Percentiles rank a stretch among this genome's conserved stretches.
Conservation (phyloP, 345 rosid genomes). For the rapeseed (Brassica napus) region DNA sequence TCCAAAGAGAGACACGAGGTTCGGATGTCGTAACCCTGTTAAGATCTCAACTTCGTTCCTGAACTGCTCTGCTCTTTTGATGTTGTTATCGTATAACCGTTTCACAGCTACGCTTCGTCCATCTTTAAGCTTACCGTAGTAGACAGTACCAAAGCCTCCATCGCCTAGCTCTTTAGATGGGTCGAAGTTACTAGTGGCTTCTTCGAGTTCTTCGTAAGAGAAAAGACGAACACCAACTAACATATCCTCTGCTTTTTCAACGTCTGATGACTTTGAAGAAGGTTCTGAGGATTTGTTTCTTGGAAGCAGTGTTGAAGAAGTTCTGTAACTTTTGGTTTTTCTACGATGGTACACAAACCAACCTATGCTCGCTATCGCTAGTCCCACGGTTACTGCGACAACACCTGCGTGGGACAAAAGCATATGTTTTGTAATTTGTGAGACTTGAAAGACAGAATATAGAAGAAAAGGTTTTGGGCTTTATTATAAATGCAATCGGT, state of each 20-base stretch:
- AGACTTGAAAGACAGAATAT: background rate
- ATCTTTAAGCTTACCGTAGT: slow-evolving; percentile 78
- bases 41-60: slow-evolving; percentile 80
- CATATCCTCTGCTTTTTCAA: slow-evolving; percentile 47
- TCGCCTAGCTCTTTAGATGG: slow-evolving; percentile 74
- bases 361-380: background rate
- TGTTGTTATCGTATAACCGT: slow-evolving; percentile 76
- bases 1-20: slow-evolving; percentile 80
- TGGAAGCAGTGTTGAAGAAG: slow-evolving; percentile 38
- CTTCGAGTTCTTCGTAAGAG: slow-evolving; percentile 63
- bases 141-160: slow-evolving; percentile 94
- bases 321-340: slow-evolving; percentile 36
- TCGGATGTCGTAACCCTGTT: slow-evolving; percentile 60
- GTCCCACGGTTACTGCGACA: slow-evolving; percentile 21
- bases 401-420: slow-evolving; percentile 33
- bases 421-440: background rate
- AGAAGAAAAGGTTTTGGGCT: background rate
- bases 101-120: slow-evolving; percentile 84
- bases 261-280: slow-evolving; percentile 45
- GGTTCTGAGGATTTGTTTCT: slow-evolving; percentile 45
- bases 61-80: slow-evolving; percentile 77
- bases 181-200: slow-evolving; percentile 75
- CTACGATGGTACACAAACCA: slow-evolving; percentile 34
- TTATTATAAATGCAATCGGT: background rate
- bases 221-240: slow-evolving; percentile 55